phyloP scores from a whole-genome alignment of 2,329 filamentous ascomycete genomes.

The Rugonectria rugulosa region DNA sequence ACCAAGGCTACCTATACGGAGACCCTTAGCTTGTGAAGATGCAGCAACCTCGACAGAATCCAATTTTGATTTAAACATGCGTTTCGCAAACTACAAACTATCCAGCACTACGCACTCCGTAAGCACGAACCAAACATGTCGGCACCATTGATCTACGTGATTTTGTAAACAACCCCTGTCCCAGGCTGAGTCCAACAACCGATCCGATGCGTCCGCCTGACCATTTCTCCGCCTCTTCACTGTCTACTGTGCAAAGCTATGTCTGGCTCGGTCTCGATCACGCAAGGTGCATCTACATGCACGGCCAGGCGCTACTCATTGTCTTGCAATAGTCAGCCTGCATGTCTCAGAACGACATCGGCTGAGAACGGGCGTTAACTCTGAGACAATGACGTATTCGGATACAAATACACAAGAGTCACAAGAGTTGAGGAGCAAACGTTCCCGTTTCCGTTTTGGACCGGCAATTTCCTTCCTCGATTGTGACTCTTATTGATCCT shows the following conservation, averaged over 20 bases:
- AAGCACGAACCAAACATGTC: neutral
- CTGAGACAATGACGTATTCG: neutral
- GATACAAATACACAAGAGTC: neutral
- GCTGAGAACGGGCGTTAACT: neutral
- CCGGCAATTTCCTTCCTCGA: too few relatives aligned
- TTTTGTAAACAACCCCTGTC: neutral
- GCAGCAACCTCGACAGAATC: neutral
- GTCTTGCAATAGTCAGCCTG: neutral
- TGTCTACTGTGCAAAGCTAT: too few relatives aligned
- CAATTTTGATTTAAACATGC: neutral
- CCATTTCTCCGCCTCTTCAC: neutral
- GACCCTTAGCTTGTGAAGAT: neutral
- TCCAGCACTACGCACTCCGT: too few relatives aligned
- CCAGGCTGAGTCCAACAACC: neutral
- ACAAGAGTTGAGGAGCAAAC: too few relatives aligned
- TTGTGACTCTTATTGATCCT: neutral
- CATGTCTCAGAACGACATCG: conserved; percentile 8
- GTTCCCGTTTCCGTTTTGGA: neutral
- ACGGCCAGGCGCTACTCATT: neutral
- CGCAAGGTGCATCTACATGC: neutral
- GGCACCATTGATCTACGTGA: neutral
- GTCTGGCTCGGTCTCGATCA: neutral
- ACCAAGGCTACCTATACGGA: too few relatives aligned
- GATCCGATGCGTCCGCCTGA: neutral
- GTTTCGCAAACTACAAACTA: too few relatives aligned